Base-by-base conservation (phyloP, 2,329 filamentous ascomycete species). In the Coniochaeta hoffmannii region DNA sequence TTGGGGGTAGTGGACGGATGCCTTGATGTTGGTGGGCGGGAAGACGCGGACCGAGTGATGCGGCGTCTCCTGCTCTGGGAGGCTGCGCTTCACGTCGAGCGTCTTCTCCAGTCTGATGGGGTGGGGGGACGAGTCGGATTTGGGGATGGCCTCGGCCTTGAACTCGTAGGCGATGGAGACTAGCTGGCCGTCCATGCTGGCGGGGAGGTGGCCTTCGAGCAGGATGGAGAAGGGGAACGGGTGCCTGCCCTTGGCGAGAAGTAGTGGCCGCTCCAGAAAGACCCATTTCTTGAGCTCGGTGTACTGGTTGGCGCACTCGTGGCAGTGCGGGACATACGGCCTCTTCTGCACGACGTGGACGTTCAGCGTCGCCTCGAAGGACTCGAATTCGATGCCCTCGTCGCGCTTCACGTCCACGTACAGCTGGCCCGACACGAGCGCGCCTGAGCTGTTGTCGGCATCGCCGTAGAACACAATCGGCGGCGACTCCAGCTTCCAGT, bases 21-120 rank as follows among this genome's bases (percentile, higher is more conserved):
- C 89, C 62, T 90, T 92, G 65, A 99, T 86, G 73, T 96, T 94
- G 62, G 94, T 99, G 0, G 94, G 93, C 50, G 93, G 94, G 73
- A 99, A 99, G 66, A 97, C 89, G 66, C 93, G 90, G 59, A 96
- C 86, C 15, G 89, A 95, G 72, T 92, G 87, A 72, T 95, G 93
- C 58, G 95, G 90, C 54, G 82, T 79, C 51, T 90, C 88, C 2
- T 89, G 83, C 54, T 87, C 73, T 8, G 74, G 79, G 26, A 97
- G 82, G 32, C 91, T 88, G 59, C 93, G 89, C 73, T 87, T 87
- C 62, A 97, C 81, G 55, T 85, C 78, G 46, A 97, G 76, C 10
- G 81, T 80, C 64, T 85, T 83, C 59, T 82, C 80, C 64, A 90
- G 82, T 62, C 79, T 83, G 65, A 89, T 78, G 24, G 66, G 54